These are phyloP conservation scores for Lasiosphaeria hispida DNA, from an alignment of 495 filamentous ascomycete species.

Conservation along the genomic window DNA sequence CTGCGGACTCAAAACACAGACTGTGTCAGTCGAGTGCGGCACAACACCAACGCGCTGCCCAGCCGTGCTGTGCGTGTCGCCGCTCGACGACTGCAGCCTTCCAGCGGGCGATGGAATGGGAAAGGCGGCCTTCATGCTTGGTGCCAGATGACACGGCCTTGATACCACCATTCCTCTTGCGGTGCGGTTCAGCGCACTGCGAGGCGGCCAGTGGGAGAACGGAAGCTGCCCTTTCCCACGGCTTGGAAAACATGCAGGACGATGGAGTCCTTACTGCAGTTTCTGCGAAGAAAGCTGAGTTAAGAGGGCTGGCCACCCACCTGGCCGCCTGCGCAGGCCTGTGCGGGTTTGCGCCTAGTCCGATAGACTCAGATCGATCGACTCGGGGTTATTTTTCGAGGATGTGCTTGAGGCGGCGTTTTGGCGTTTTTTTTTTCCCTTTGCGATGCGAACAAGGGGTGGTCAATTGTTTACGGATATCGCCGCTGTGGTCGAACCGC, in stretches of 20 bases:
- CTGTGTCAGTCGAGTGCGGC: conserved; percentile 29
- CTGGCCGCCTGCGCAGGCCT: not conserved
- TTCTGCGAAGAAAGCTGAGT: no score
- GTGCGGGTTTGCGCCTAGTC: conserved; percentile 1
- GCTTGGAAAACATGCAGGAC: conserved; percentile 8
- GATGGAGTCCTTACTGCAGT: no score
- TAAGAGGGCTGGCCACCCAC: no score
- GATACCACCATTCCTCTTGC: conserved; percentile 2
- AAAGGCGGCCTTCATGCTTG: conserved; percentile 16
- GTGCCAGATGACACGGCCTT: not conserved
- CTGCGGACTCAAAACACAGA: conserved; percentile 31
- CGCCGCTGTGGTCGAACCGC: not conserved
- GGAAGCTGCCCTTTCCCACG: conserved; percentile 12
- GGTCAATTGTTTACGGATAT: conserved; percentile 2
- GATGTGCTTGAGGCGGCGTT: not conserved
- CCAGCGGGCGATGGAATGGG: conserved; percentile 11
- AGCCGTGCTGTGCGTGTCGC: conserved; percentile 3
- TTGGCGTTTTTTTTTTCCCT: not conserved
- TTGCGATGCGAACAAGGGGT: not conserved
- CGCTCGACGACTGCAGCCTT: conserved; percentile 14
- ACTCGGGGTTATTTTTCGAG: conserved; percentile 14
- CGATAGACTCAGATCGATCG: conserved; percentile 19
- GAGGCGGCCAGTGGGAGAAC: conserved; percentile 12
- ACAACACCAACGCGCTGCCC: conserved; percentile 15
- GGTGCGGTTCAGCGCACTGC: not conserved